Evolutionary conservation across 257 asterid genomes (phyloP).

Genomic region (Solanum sejunctum): DNA sequence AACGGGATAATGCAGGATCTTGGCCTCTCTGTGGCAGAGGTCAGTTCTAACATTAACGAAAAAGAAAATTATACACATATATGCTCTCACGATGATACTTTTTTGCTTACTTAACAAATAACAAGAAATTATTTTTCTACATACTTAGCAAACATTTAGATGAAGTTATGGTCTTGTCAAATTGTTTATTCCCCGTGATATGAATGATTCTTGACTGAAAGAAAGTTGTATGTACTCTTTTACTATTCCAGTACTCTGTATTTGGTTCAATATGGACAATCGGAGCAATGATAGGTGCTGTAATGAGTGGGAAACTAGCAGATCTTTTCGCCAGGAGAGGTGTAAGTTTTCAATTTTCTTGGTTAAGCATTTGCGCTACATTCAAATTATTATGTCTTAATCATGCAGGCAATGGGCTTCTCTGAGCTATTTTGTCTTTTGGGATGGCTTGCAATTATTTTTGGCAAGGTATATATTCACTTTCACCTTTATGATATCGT

Average conservation of each 20-base stretch:
- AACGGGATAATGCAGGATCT: slow-evolving; percentile 60
- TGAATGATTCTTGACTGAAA: background rate
- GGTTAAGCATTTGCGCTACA: background rate
- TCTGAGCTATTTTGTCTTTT: slow-evolving; percentile 44
- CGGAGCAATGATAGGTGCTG: slow-evolving; percentile 89
- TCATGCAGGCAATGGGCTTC: slow-evolving; percentile 70
- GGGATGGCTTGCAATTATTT: slow-evolving; percentile 71
- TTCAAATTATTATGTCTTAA: background rate
- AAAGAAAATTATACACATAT: background rate
- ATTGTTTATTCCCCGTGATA: background rate
- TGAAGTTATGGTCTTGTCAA: background rate
- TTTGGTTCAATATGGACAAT: slow-evolving; percentile 79
- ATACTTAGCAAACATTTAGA: background rate
- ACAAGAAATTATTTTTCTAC: too few relatives aligned
- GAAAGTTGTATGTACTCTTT: background rate
- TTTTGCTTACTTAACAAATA: background rate
- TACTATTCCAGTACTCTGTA: slow-evolving; percentile 51
- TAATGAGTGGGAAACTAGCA: slow-evolving; percentile 74
- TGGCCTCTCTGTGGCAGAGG: slow-evolving; percentile 60
- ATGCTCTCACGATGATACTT: background rate
- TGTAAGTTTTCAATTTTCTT: slow-evolving; percentile 27
- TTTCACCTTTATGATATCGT: background rate
- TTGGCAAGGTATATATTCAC: slow-evolving; percentile 41
- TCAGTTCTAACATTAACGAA: background rate
- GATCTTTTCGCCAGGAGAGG: slow-evolving; percentile 72